Evolutionary conservation across 148 eudicot species (phyloP), one percentile per base, ranked within the genome.

Genomic region (Hydrangea macrophylla): DNA sequence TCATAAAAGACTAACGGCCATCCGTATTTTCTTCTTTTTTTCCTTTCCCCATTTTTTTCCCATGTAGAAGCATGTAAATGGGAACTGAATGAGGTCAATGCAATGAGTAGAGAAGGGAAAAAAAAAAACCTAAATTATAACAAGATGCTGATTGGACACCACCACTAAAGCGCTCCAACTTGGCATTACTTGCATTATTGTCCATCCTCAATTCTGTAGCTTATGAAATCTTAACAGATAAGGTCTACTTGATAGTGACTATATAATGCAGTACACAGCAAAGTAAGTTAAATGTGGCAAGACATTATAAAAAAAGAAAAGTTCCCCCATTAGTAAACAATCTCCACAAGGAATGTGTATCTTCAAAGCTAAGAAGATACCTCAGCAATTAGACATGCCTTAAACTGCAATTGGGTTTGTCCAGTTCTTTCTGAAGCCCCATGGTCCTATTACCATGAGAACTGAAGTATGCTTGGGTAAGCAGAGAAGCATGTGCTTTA

Each of bases 321-420:
- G 58, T 25, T 50, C 55, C 17, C 67, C 27, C 33, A 50, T 27
- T 48, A 32, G 32, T 31, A 64, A 63, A 50, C 31, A 31, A 23
- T 30, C 44, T 45, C 15, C 53, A 26, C 35, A 1, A n/a, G 37
- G 62, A 37, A 66, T 54, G 53, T 35, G 60, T 37, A 3, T 48
- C 33, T 48, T 9, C 63, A 28, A 25, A 30, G 57, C 48, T 33
- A 62, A 11, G 44, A 57, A 18, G 55, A 33, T 44, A 58, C 69
- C 36, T 31, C 33, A 50, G n/a, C 31, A 23, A 1, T 7, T 51
- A 26, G 53, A 36, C 58, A 30, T 54, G 30, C 31, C 9, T 10
- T 31, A 55, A 26, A 8, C 32, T 10, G 30, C 15, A 2, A 2
- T 11, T 55, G 27, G 28, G 13, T 42, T 55, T 55, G 30, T 26